These are phyloP conservation scores for Fusarium circinatum DNA, from an alignment of 2,329 filamentous ascomycete species.

Conservation along the genomic window DNA sequence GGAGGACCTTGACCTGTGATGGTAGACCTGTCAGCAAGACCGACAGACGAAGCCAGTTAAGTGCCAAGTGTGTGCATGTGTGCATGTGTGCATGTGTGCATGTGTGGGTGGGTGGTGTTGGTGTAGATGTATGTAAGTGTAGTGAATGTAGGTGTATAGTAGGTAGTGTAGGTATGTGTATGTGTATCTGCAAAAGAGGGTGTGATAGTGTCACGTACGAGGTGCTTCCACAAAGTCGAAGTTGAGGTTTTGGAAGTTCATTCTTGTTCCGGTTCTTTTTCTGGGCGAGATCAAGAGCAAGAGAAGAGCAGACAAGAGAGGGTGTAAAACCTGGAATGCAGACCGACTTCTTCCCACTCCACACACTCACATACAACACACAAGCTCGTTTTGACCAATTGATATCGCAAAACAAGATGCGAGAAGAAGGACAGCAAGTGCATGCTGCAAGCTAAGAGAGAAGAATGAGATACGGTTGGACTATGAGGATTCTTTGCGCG, in stretches of 20 bases:
- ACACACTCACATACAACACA: conserved; percentile 45
- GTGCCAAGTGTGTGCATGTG: background rate
- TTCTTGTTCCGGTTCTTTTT: conserved; percentile 35
- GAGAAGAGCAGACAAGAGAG: background rate
- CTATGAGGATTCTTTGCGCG: conserved; percentile 39
- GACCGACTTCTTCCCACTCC: conserved; percentile 45
- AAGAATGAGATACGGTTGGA: conserved; percentile 49
- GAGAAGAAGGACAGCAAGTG: conserved; percentile 39
- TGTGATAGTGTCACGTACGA: conserved; percentile 47
- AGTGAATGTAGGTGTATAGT: conserved; percentile 1
- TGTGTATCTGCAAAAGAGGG: conserved; percentile 2
- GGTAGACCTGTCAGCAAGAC: conserved; percentile 29
- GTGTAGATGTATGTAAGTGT: background rate
- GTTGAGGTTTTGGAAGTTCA: conserved; percentile 53
- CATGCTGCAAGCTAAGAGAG: conserved; percentile 44
- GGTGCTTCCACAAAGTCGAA: conserved; percentile 51
- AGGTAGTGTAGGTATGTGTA: background rate
- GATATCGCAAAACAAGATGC: conserved; percentile 46
- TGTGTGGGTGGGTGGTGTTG: background rate
- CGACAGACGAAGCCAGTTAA: conserved; percentile 26
- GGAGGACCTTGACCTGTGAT: conserved; percentile 41
- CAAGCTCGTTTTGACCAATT: conserved; percentile 47
- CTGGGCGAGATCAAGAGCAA: conserved; percentile 26
- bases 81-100: background rate
- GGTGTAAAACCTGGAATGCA: conserved; percentile 33